Conservation (phyloP, 108 stramenopile genomes). For the Skeletonema costatum region DNA sequence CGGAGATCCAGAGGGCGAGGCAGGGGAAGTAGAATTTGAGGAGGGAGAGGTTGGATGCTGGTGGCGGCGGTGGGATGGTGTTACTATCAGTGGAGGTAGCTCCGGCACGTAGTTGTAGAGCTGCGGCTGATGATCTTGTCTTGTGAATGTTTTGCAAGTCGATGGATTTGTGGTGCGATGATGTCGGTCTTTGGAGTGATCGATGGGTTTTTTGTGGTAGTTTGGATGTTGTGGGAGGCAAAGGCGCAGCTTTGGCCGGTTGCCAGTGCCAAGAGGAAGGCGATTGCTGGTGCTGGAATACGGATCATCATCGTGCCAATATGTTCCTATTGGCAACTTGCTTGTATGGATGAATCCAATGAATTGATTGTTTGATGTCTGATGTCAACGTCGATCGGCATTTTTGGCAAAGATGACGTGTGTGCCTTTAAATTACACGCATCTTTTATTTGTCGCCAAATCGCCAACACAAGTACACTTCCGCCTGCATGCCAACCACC, state of each 20-base stretch:
- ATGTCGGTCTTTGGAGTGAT: background rate
- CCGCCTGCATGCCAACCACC: too few relatives aligned
- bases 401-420: too few relatives aligned
- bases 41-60: constrained; percentile 57
- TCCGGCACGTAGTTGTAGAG: constrained; percentile 1
- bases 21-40: constrained; percentile 84
- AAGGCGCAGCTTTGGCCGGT: background rate
- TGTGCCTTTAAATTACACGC: background rate
- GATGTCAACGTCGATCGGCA: too few relatives aligned
- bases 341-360: background rate
- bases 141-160: background rate
- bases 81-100: background rate
- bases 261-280: background rate
- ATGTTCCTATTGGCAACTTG: too few relatives aligned
- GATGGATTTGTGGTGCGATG: background rate
- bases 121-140: background rate
- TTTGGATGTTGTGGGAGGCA: background rate
- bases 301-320: background rate
- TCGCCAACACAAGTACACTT: too few relatives aligned
- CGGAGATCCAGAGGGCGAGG: constrained; percentile 80
- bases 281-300: background rate
- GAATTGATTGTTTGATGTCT: background rate
- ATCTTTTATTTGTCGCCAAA: background rate
- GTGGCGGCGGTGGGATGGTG: constrained; percentile 40
- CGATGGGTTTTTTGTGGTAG: background rate